phyloP scores from a whole-genome alignment of 2,329 filamentous ascomycete genomes.

The Fusarium transvaalense region DNA sequence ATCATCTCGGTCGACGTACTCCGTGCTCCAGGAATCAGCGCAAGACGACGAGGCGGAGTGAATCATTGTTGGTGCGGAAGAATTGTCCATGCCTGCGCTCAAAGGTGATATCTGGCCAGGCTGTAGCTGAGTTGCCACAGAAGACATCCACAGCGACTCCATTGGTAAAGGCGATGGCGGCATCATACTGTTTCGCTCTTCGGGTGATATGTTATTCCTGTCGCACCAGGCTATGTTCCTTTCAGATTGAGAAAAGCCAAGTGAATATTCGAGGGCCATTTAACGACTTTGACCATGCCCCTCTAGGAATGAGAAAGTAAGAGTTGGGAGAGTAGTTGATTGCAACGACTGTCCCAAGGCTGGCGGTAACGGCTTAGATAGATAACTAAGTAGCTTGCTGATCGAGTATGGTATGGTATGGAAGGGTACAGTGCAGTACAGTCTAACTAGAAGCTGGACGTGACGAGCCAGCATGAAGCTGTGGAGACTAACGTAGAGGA shows the following conservation, averaged over 20 bases:
- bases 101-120: constrained; percentile 66
- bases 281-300: constrained; percentile 35
- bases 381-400: constrained; percentile 26
- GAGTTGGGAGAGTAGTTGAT: constrained; percentile 24
- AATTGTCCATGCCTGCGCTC: constrained; percentile 63
- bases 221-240: constrained; percentile 61
- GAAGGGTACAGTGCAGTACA: constrained; percentile 13
- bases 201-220: constrained; percentile 60
- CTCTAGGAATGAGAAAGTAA: constrained; percentile 6
- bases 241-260: constrained; percentile 58
- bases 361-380: constrained; percentile 34
- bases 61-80: constrained; percentile 57
- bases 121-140: constrained; percentile 51
- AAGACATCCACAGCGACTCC: constrained; percentile 49
- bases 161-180: constrained; percentile 52
- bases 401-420: constrained; percentile 34
- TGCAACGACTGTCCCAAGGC: constrained; percentile 12
- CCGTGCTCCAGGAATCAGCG: constrained; percentile 60
- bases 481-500: constrained; percentile 44
- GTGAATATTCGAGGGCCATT: constrained; percentile 62
- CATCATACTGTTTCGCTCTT: constrained; percentile 48
- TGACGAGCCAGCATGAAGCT: constrained; percentile 42
- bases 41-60: constrained; percentile 63
- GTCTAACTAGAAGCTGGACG: constrained; percentile 31
- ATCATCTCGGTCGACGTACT: constrained; percentile 56